Evolutionary conservation across 805 yeast genomes (phyloP).

Genomic region (Ogataea pini): DNA sequence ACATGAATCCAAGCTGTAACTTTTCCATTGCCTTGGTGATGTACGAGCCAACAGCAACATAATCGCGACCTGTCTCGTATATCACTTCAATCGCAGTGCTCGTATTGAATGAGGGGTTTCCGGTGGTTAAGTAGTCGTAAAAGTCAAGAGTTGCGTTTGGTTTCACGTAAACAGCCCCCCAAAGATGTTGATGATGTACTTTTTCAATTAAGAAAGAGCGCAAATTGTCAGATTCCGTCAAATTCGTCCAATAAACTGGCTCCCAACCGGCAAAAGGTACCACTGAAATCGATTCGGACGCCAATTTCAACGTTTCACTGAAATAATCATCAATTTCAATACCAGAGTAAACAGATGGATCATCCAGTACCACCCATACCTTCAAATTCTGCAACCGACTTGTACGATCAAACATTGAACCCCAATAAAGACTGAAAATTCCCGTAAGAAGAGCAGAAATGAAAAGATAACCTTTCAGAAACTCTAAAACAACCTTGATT

Average conservation of each 20-base stretch:
- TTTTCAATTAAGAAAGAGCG: conserved; percentile 41
- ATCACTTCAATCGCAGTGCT: conserved; percentile 40
- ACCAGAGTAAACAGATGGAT: conserved; percentile 8
- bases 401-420: conserved; percentile 36
- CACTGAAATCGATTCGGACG: conserved; percentile 22
- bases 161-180: conserved; percentile 58
- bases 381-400: conserved; percentile 33
- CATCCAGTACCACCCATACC: conserved; percentile 36
- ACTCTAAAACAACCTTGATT: conserved; percentile 14
- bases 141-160: conserved; percentile 50
- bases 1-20: conserved; percentile 36
- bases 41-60: conserved; percentile 43
- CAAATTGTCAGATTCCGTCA: conserved; percentile 34
- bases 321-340: conserved; percentile 35
- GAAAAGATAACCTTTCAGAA: conserved; percentile 27
- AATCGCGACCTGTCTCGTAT: conserved; percentile 66
- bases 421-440: conserved; percentile 47
- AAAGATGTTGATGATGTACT: conserved; percentile 55
- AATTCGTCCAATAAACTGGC: conserved; percentile 30
- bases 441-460: conserved; percentile 40
- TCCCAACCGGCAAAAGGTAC: conserved; percentile 19
- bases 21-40: conserved; percentile 41
- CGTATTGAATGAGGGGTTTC: conserved; percentile 22
- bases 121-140: conserved; percentile 36
- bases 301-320: conserved; percentile 26